Conservation (phyloP, 2,329 filamentous ascomycete species). For the Diaporthe velutina region DNA sequence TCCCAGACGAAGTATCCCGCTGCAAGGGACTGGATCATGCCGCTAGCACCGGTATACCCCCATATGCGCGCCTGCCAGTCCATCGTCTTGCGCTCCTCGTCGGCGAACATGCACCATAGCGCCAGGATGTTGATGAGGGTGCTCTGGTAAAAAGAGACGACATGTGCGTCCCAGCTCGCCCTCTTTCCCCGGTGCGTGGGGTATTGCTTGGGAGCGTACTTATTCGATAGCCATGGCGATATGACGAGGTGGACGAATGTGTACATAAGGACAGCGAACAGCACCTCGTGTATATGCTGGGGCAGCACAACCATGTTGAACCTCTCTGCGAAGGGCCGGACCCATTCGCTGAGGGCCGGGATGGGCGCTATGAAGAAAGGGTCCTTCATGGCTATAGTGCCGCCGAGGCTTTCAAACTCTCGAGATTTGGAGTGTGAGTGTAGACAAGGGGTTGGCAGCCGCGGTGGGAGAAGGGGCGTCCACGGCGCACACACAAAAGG, state of each 20-base stretch:
- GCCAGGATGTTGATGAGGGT: constrained; percentile 78
- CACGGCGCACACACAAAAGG: neutral
- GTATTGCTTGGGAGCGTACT: constrained; percentile 75
- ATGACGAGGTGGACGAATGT: constrained; percentile 74
- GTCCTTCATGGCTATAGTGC: constrained; percentile 72
- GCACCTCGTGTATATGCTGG: constrained; percentile 82
- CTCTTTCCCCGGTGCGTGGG: constrained; percentile 72
- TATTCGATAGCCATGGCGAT: constrained; percentile 75
- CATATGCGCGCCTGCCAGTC: constrained; percentile 77
- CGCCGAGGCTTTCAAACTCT: constrained; percentile 23
- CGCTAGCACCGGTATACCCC: constrained; percentile 80
- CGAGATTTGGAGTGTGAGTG: neutral
- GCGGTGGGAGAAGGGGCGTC: neutral
- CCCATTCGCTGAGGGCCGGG: constrained; percentile 67
- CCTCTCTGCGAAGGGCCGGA: constrained; percentile 74
- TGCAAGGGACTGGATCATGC: constrained; percentile 81
- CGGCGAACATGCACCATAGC: constrained; percentile 78
- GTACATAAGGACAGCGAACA: constrained; percentile 77
- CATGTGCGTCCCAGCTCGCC: constrained; percentile 88
- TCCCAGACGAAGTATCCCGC: constrained; percentile 91
- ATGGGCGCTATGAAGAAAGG: constrained; percentile 75
- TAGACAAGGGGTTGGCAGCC: neutral
- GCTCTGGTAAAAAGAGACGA: constrained; percentile 86
- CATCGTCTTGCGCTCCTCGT: constrained; percentile 77
- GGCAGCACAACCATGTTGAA: constrained; percentile 76